A percentile compares a stretch with the other conserved stretches of the same genome.
These are phyloP conservation scores for Clavaria fumosa DNA, from an alignment of 768 basidiomycete genomes.

Conservation along the genomic window DNA sequence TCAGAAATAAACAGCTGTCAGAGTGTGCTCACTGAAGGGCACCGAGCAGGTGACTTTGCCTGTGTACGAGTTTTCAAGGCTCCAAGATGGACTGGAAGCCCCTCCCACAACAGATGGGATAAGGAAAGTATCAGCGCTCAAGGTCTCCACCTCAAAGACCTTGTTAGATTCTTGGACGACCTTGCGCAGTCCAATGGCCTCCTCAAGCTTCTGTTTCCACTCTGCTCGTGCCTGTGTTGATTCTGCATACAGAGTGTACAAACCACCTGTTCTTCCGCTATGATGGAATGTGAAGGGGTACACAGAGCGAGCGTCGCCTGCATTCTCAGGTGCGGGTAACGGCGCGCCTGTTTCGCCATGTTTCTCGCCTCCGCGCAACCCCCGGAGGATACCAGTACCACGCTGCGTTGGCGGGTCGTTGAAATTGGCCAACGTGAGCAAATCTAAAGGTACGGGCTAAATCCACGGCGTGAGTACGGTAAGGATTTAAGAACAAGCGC, in stretches of 20 bases:
- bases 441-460: constrained; percentile 89
- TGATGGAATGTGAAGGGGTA: constrained; percentile 85
- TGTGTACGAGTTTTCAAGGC: constrained; percentile 53
- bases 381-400: constrained; percentile 53
- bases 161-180: constrained; percentile 89
- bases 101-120: constrained; percentile 48
- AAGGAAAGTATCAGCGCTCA: constrained; percentile 80
- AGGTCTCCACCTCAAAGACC: constrained; percentile 83
- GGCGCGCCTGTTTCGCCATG: constrained; percentile 15
- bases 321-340: constrained; percentile 21
- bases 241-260: constrained; percentile 81
- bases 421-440: constrained; percentile 76
- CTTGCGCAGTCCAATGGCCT: constrained; percentile 72
- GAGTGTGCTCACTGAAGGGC: constrained; percentile 77
- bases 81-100: constrained; percentile 42
- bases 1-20: too few species aligned
- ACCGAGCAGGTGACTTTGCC: constrained; percentile 92
- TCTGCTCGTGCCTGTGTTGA: constrained; percentile 56
- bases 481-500: constrained; percentile 1
- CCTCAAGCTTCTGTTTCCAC: constrained; percentile 83
- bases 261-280: constrained; percentile 75
- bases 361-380: constrained; percentile 32
- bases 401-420: constrained; percentile 67
- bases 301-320: constrained; percentile 56
- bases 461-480: constrained; percentile 7